phyloP scores from a whole-genome alignment of 1,139 yeast species.

The Citeromyces hawaiiensis region DNA sequence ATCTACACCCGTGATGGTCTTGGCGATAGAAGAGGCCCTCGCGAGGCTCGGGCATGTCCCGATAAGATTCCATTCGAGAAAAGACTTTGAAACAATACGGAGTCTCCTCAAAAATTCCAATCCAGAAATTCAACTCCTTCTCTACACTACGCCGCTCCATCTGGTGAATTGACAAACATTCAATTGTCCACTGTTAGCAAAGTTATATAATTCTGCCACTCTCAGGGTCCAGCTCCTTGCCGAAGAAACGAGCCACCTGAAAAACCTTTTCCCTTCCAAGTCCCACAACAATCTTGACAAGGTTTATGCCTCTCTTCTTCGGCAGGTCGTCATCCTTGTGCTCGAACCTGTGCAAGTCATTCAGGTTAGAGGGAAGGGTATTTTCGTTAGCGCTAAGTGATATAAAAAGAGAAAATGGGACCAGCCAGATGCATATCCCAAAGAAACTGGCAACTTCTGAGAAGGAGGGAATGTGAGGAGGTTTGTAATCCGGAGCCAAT shows the following conservation, averaged over 20 bases:
- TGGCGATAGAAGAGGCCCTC: too few relatives aligned
- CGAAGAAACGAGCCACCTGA: constrained; percentile 34
- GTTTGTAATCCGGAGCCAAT: constrained; percentile 39
- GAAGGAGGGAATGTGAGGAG: constrained; percentile 70
- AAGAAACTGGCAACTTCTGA: constrained; percentile 88
- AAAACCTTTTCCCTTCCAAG: constrained; percentile 35
- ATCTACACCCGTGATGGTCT: too few relatives aligned
- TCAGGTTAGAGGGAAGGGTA: constrained; percentile 45
- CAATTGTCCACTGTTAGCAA: not conserved
- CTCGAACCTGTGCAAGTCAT: constrained; percentile 8
- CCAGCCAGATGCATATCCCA: constrained; percentile 86
- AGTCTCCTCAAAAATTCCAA: too few relatives aligned
- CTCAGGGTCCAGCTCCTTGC: constrained; percentile 51
- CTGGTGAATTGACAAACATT: not conserved
- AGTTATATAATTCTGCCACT: constrained; percentile 28
- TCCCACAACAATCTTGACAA: constrained; percentile 56
- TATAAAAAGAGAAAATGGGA: constrained; percentile 87
- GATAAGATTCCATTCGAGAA: too few relatives aligned
- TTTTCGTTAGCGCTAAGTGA: constrained; percentile 89
- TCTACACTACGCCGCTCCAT: too few relatives aligned
- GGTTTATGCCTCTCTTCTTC: constrained; percentile 29
- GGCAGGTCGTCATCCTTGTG: constrained; percentile 13
- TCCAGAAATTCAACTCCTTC: too few relatives aligned
- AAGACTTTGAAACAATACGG: too few relatives aligned
- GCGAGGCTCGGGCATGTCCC: too few relatives aligned